These are phyloP conservation scores for Leucocoprinus sp. DNA, from an alignment of 768 basidiomycete species.

Conservation along the genomic window DNA sequence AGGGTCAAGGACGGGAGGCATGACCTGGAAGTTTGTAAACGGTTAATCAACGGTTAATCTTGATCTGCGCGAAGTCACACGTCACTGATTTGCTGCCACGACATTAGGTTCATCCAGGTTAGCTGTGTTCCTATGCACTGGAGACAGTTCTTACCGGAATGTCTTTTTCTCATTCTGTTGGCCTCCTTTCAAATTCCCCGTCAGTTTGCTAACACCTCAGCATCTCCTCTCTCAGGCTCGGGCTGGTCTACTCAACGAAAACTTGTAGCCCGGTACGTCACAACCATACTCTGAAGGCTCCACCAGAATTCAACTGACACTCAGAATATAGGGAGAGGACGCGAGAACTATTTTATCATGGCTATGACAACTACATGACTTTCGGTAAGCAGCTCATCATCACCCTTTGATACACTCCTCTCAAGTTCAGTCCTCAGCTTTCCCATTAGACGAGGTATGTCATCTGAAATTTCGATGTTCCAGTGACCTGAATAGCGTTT, in stretches of 20 bases:
- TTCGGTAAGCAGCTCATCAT: slow-evolving; percentile 39
- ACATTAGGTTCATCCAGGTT: slow-evolving; percentile 10
- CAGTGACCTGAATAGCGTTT: slow-evolving; percentile 1
- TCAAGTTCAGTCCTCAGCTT: slow-evolving; percentile 39
- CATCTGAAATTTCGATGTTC: background rate
- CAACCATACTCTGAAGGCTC: background rate
- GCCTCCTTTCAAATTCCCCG: slow-evolving; percentile 16
- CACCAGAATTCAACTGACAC: background rate
- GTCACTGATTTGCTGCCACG: slow-evolving; percentile 13
- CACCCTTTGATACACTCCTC: slow-evolving; percentile 1
- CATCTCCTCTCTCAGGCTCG: slow-evolving; percentile 23
- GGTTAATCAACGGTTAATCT: slow-evolving; percentile 7
- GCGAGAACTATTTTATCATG: slow-evolving; percentile 83
- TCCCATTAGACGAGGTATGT: slow-evolving; percentile 75
- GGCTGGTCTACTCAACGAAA: slow-evolving; percentile 55
- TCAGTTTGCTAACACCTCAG: slow-evolving; percentile 25
- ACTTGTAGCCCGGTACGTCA: slow-evolving; percentile 43
- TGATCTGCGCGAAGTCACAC: slow-evolving; percentile 16
- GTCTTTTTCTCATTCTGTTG: slow-evolving; percentile 14
- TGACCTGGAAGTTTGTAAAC: slow-evolving; percentile 16
- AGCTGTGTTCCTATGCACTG: slow-evolving; percentile 34
- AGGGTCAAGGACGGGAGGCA: slow-evolving; percentile 48
- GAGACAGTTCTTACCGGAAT: slow-evolving; percentile 45
- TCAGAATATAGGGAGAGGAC: slow-evolving; percentile 47
- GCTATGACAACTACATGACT: slow-evolving; percentile 82